Evolutionary conservation across 805 yeast species (phyloP), one percentile per base, ranked within the genome.

Genomic region (Hanseniaspora occidentalis): DNA sequence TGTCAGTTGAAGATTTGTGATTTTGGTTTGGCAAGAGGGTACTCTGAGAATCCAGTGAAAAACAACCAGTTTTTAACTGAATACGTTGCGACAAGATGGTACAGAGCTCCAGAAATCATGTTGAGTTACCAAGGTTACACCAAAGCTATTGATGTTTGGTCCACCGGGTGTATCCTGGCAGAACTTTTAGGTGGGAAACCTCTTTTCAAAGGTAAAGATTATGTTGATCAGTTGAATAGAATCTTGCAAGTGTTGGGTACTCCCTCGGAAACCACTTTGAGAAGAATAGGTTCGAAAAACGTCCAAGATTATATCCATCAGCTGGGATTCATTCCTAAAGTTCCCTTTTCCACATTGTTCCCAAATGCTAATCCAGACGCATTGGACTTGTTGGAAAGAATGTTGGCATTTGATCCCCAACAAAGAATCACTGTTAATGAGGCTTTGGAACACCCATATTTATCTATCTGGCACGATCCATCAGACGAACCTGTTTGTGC

Each of bases 51-150:
- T 52, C 83, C 86, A 1, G 88, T 79, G 45, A 83, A 79, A 50
- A 85, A 86, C 50, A 82, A 83, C 24, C 96, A 95, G n/a, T 89
- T 85, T 53, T 66, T 89, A 68, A 92, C 98, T 1, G 97, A 89
- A 60, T 92, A 92, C 57, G 98, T 92, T 21, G 97, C 98, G 24
- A 92, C 98, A 1, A 72, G 98, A 58, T 92, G 98, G 98, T 92
- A 92, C 61, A 70, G 98, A 50, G 98, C 98, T 3, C 98, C 98
- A 0, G 98, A 92, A 56, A 86, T 92, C 61, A 89, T 92, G 86
- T 69, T 92, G 41, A 80, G 94, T 47, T 85, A 84, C 65, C 94
- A 92, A 58, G 84, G 88, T 44, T 89, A 89, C 60, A 84, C 97
- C 5, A 88, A 85, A 63, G 96, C 98, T 19, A 89, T 92, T 44